Base-by-base conservation (phyloP, 2,329 filamentous ascomycete species). In the Trichothecium sympodiale region DNA sequence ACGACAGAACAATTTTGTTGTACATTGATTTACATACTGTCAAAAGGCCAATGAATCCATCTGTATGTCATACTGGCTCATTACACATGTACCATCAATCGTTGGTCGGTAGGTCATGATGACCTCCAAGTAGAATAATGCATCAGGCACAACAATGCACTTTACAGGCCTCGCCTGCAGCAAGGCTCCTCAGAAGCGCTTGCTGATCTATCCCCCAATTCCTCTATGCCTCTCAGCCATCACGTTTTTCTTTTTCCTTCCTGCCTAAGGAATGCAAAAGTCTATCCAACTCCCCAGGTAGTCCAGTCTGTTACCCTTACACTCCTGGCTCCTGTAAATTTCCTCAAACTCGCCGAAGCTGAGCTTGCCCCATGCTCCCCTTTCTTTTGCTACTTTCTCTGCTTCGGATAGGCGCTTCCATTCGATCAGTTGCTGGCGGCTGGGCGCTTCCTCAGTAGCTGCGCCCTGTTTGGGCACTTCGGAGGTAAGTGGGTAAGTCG, bases 231-330 rank as follows among this genome's bases (percentile, higher is more conserved):
- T 25, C 20, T 25, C 10, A 6, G 6, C 10, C 20, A 6, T 25
- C 20, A n/a, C n/a, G n/a, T 25, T 20, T 8, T 18, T 26, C 10
- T 17, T 17, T 12, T 29, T 15, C n/a, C 8, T 17, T 8, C 23
- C 23, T 6, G 30, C 9, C 55, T 65, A 76, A 12, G 75, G 76
- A 45, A 81, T 79, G 54, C 76, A 81, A 53, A 80, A 78, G 53
- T 95, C 88, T 56, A 95, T 84, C 89, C 89, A 96, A 48, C 77
- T 84, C 40, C 84, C 84, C 32, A 95, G 67, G 56, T 94, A 89
- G 46, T 84, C 83, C 41, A 88, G 67, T 36, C 80, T 62, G 51
- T 77, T 75, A 12, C 69, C 71, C 18, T 64, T 61, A 17, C 75
- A 74, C 44, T 79, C 73, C 43, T 77, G 70, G n/a, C 67, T 67